A percentile compares a stretch with the other conserved stretches of the same genome.
phyloP scores from a whole-genome alignment of 2,329 filamentous ascomycete genomes.

The Fusarium sacchari region DNA sequence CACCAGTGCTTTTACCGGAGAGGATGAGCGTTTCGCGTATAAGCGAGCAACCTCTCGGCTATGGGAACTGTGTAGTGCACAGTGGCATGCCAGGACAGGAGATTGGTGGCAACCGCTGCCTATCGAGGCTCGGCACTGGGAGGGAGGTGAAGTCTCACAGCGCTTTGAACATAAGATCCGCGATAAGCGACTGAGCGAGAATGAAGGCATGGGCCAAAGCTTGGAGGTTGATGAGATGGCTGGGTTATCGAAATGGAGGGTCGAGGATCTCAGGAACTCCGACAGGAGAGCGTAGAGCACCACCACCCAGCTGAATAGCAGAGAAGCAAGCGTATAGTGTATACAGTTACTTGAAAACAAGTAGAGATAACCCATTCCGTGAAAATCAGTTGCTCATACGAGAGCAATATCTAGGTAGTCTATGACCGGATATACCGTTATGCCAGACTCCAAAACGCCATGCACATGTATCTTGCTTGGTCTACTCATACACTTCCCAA shows the following conservation, averaged over 20 bases:
- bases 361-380: slow-evolving; percentile 5
- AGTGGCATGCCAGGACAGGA: slow-evolving; percentile 74
- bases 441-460: slow-evolving; percentile 44
- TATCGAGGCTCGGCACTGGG: slow-evolving; percentile 73
- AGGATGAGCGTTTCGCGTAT: slow-evolving; percentile 85
- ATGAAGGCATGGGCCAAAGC: slow-evolving; percentile 49
- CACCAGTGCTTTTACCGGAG: slow-evolving; percentile 76
- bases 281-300: slow-evolving; percentile 24
- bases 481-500: slow-evolving; percentile 20
- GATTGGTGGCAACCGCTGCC: slow-evolving; percentile 79
- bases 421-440: slow-evolving; percentile 39
- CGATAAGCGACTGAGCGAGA: slow-evolving; percentile 1
- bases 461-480: slow-evolving; percentile 37
- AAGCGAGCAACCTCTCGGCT: slow-evolving; percentile 80
- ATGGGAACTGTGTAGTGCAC: slow-evolving; percentile 81
- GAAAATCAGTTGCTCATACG: slow-evolving; percentile 25
- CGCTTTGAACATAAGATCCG: slow-evolving; percentile 21
- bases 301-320: not conserved
- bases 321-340: not conserved
- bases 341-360: not conserved
- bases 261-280: slow-evolving; percentile 47
- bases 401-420: slow-evolving; percentile 33
- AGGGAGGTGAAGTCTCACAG: slow-evolving; percentile 52
- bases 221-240: slow-evolving; percentile 51
- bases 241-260: slow-evolving; percentile 52